Conservation (phyloP, 805 yeast species). For the Groenewaldozyma salmanticensis region DNA sequence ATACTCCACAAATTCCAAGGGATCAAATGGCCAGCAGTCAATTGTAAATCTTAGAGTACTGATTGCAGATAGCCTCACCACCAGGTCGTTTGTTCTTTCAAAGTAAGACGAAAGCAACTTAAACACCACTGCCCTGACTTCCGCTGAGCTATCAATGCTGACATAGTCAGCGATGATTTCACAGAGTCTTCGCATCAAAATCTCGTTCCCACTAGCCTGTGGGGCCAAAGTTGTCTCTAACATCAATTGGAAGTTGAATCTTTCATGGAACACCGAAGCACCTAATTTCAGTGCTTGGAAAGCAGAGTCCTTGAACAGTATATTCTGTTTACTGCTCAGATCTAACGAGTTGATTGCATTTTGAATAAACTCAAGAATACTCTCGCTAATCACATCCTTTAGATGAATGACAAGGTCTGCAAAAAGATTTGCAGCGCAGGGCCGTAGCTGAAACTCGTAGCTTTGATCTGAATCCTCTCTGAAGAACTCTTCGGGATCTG, state of each 20-base stretch:
- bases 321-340: slow-evolving; percentile 34
- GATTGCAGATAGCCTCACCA: slow-evolving; percentile 69
- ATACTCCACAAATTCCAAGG: slow-evolving; percentile 56
- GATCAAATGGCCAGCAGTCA: slow-evolving; percentile 81
- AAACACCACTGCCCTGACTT: slow-evolving; percentile 9
- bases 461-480: slow-evolving; percentile 40
- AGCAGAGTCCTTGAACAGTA: slow-evolving; percentile 67
- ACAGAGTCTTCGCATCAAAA: slow-evolving; percentile 70
- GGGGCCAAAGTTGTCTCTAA: slow-evolving; percentile 59
- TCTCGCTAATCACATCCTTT: slow-evolving; percentile 13
- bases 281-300: slow-evolving; percentile 78
- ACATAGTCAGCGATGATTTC: slow-evolving; percentile 76
- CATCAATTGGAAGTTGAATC: slow-evolving; percentile 50
- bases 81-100: slow-evolving; percentile 45
- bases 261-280: slow-evolving; percentile 51
- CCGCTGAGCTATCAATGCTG: slow-evolving; percentile 24
- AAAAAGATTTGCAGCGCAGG: slow-evolving; percentile 79
- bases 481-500: slow-evolving; percentile 91
- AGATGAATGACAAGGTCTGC: slow-evolving; percentile 1
- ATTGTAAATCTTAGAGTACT: slow-evolving; percentile 59
- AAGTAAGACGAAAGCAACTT: neutral
- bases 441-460: slow-evolving; percentile 80
- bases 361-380: slow-evolving; percentile 38
- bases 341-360: slow-evolving; percentile 19
- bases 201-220: slow-evolving; percentile 37